Evolutionary conservation across 2,329 filamentous ascomycete genomes (phyloP), one percentile per base, ranked within the genome.

Genomic region (Stemphylium beticola): DNA sequence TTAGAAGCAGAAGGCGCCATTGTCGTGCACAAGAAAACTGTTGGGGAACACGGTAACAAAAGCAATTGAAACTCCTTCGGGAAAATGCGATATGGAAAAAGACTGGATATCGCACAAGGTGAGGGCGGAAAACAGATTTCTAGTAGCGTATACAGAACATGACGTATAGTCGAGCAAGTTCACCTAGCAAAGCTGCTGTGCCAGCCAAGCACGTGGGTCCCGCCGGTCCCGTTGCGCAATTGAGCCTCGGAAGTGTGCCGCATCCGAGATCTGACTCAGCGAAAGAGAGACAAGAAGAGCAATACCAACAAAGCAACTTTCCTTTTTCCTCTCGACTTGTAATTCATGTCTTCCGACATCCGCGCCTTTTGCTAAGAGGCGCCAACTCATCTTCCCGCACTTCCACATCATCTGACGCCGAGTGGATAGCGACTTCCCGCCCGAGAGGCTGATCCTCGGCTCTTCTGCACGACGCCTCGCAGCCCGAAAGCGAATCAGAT

Each of bases 181-280:
- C 33, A 29, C 20, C 39, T 50, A 17, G 17, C 37, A 44, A 33
- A 24, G 22, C 26, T 24, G 22, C 26, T 24, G 22, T 22, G 41
- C 41, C 47, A 46, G 47, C 52, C 47, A 49, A 58, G 50, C 53
- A 62, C 60, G 60, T 61, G 60, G 57, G 51, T 46, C 49, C 43
- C 41, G 31, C 24, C 15, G 22, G 26, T 9, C 26, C 32, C 31
- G 26, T n/a, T 37, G 22, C 51, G 36, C 22, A 39, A 43, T 40
- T 52, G 51, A 55, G 47, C 52, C 56, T 57, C 59, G 56, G 56
- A 54, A 45, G 47, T 34, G 22, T 45, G 40, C 55, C 51, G 39
- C 46, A 40, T 49, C 44, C 38, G 14, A 34, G 14, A 40, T 18
- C 34, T 53, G 49, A 48, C 37, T 48, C 9, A 53, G 31, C 36